Base-by-base conservation (phyloP, 1,284 basidiomycete genomes). In the Puccinia horiana region DNA sequence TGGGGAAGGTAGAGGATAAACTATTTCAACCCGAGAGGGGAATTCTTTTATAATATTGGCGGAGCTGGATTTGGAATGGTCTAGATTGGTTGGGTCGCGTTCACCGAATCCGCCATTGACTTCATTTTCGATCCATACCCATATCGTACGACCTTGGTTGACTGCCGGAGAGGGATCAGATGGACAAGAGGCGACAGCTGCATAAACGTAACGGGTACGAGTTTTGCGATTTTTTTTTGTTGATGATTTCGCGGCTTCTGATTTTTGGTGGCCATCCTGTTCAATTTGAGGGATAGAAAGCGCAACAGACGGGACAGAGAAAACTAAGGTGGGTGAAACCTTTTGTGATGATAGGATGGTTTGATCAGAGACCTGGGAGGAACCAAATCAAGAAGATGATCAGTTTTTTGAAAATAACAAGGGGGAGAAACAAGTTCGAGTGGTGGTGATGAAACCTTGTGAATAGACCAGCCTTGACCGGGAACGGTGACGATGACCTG, bases 401-500 rank as follows among this genome's bases (percentile, higher is more conserved):
- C 35, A 69, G 72, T 58, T 32, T 75, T 35, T 32, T 11, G 26
- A 12, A 40, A 26, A 58, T 9, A 18, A 76, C 20, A 63, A 29
- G 56, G 58, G 12, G 6, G 40, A 14, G n/a, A 11, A 20, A 20
- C 12, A 42, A 12, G 26, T 5, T 9, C 18, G 29, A 18, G 16
- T 18, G 35, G 26, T 20, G 14, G 29, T 35, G n/a, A n/a, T n/a
- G n/a, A 11, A 35, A 77, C 76, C 56, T 77, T 77, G 47, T 77
- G 76, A 32, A 77, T 77, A 47, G 76, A 77, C 76, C 76, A 77
- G 42, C 76, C 76, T 52, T 77, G 58, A 49, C 76, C 76, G 35
- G 76, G 76, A 32, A 77, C 76, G 26, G 76, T 77, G 37, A 67
- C 63, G 37, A 77, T 52, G 42, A 49, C 76, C n/a, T 77, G 76